Percentiles rank a stretch among this genome's conserved stretches.
These are phyloP conservation scores for Suillus tomentosus DNA, from an alignment of 768 basidiomycete genomes.

Conservation along the genomic window DNA sequence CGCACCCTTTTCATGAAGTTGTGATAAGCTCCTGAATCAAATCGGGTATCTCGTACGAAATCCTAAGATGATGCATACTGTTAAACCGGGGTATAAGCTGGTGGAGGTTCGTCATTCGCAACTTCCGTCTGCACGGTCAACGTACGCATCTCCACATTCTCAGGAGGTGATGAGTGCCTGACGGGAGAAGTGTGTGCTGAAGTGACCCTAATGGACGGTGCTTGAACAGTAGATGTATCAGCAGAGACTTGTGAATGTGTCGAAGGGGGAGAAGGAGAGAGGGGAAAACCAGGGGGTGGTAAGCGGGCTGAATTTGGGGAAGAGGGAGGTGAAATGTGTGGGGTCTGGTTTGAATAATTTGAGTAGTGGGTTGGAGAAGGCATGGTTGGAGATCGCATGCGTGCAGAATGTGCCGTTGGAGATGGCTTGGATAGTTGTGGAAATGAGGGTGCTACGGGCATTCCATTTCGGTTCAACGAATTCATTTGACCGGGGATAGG, in stretches of 20 bases:
- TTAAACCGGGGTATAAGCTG: constrained; percentile 29
- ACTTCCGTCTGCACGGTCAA: constrained; percentile 19
- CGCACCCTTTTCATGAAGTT: background rate
- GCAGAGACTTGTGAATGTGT: background rate
- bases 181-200: background rate
- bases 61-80: background rate
- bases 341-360: background rate
- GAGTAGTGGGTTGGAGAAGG: constrained; percentile 2
- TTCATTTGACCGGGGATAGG: constrained; percentile 1
- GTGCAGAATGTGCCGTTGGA: constrained; percentile 1
- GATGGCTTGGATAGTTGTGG: constrained; percentile 9
- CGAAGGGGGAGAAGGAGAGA: background rate
- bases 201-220: constrained; percentile 5
- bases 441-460: background rate
- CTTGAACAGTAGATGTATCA: too few species aligned
- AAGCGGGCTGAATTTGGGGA: background rate
- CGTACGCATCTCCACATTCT: constrained; percentile 11
- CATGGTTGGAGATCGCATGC: background rate
- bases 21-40: background rate
- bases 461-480: background rate
- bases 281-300: background rate
- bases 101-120: constrained; percentile 24
- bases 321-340: background rate
- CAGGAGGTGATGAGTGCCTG: background rate
- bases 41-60: background rate